These are phyloP conservation scores for Pisolithus tinctorius DNA, from an alignment of 768 basidiomycete genomes.

Conservation along the genomic window DNA sequence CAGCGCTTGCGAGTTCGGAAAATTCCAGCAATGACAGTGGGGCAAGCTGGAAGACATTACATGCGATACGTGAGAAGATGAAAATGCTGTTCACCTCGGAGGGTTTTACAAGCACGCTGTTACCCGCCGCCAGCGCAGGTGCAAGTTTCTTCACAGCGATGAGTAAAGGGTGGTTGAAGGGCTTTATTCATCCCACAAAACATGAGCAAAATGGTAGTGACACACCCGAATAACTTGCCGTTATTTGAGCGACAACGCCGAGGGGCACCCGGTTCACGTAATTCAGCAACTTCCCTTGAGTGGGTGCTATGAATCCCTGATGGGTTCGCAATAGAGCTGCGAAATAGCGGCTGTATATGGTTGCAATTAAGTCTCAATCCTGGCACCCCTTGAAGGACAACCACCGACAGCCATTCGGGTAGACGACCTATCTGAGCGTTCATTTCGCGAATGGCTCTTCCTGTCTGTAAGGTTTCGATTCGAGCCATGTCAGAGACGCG, in stretches of 20 bases:
- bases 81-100: slow-evolving; percentile 47
- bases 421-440: slow-evolving; percentile 66
- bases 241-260: slow-evolving; percentile 87
- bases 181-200: slow-evolving; percentile 34
- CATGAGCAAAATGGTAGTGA: background rate
- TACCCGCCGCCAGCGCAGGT: slow-evolving; percentile 79
- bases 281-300: slow-evolving; percentile 73
- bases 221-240: slow-evolving; percentile 37
- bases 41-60: slow-evolving; percentile 42
- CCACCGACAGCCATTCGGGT: slow-evolving; percentile 79
- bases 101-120: slow-evolving; percentile 77
- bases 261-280: slow-evolving; percentile 75
- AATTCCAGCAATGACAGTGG: slow-evolving; percentile 79
- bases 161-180: slow-evolving; percentile 86
- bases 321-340: slow-evolving; percentile 67
- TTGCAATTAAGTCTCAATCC: slow-evolving; percentile 1
- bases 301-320: slow-evolving; percentile 64
- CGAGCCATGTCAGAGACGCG: slow-evolving; percentile 52
- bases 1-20: slow-evolving; percentile 52
- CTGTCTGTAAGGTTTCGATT: slow-evolving; percentile 72
- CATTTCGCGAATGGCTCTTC: slow-evolving; percentile 81
- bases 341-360: slow-evolving; percentile 58
- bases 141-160: slow-evolving; percentile 88
- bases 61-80: background rate
- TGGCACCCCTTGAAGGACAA: background rate